Conservation (phyloP, 441 rosid species). For the Syzygium syzygioides region DNA sequence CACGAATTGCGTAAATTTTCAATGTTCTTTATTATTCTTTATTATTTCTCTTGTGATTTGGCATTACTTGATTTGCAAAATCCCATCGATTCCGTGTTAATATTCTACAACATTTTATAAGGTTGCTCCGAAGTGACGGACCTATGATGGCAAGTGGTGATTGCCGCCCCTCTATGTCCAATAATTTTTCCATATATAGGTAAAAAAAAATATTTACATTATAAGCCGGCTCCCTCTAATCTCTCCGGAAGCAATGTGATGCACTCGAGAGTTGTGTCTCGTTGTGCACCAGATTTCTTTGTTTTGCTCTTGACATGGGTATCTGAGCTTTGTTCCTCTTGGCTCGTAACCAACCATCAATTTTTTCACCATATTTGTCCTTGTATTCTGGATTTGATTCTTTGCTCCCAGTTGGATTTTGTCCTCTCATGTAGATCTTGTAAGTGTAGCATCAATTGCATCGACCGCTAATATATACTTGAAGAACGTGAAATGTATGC, state of each 20-base stretch:
- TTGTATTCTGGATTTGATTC: neutral
- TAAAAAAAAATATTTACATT: neutral
- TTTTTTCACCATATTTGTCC: neutral
- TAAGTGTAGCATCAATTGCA: neutral
- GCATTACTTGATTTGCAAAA: no score
- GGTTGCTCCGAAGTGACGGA: neutral
- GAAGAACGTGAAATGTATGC: neutral
- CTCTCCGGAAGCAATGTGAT: neutral
- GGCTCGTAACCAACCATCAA: neutral
- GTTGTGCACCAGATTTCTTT: neutral
- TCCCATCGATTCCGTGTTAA: no score
- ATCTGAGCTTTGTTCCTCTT: neutral
- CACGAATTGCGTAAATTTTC: no score
- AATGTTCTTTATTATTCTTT: no score
- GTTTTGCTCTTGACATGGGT: neutral
- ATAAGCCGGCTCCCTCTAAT: neutral
- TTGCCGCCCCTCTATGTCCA: neutral
- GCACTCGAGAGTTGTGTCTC: neutral
- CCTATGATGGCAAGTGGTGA: neutral
- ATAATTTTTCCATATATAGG: neutral
- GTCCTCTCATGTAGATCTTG: neutral
- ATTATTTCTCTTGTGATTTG: no score
- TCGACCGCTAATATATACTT: neutral
- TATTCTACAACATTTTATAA: neutral
- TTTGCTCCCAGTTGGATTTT: neutral